Conservation (phyloP, 805 yeast genomes). For the Metschnikowia continentalis region DNA sequence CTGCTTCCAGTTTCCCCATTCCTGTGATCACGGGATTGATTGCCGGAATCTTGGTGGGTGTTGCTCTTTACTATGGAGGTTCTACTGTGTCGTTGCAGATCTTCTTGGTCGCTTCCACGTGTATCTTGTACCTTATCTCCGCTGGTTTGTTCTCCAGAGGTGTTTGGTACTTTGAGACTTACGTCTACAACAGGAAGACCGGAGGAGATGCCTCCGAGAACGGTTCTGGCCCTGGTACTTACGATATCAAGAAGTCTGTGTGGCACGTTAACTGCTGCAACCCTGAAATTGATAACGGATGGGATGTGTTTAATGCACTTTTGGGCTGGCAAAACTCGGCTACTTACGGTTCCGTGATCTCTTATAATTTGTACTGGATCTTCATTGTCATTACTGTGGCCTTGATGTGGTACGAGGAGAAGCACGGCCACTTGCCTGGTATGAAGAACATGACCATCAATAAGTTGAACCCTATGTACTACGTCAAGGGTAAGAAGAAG, state of each 20-base stretch:
- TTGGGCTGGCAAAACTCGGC: constrained; percentile 98
- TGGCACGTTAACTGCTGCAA: constrained; percentile 98
- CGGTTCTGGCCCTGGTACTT: constrained; percentile 94
- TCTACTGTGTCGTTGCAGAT: constrained; percentile 77
- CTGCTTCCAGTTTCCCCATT: constrained; percentile 65
- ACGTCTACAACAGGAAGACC: constrained; percentile 56
- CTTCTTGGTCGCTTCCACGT: constrained; percentile 81
- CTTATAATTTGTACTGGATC: constrained; percentile 88
- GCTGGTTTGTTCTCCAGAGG: constrained; percentile 96
- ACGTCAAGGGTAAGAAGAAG: constrained; percentile 65
- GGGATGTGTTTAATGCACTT: constrained; percentile 94
- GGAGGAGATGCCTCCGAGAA: constrained; percentile 95
- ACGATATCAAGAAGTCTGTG: constrained; percentile 70
- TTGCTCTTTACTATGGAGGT: constrained; percentile 73
- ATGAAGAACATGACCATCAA: constrained; percentile 40
- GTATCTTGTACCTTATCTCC: constrained; percentile 80
- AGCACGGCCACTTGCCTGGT: constrained; percentile 73
- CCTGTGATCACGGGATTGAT: constrained; percentile 84
- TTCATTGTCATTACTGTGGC: constrained; percentile 48
- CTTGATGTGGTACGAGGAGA: constrained; percentile 80
- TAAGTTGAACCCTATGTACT: constrained; percentile 69
- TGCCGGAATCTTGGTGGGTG: constrained; percentile 73
- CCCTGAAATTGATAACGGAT: constrained; percentile 87
- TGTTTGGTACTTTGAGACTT: constrained; percentile 80
- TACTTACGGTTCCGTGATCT: constrained; percentile 82